Conservation (phyloP, 2,329 filamentous ascomycete genomes). For the Scytalidium lignicola region DNA sequence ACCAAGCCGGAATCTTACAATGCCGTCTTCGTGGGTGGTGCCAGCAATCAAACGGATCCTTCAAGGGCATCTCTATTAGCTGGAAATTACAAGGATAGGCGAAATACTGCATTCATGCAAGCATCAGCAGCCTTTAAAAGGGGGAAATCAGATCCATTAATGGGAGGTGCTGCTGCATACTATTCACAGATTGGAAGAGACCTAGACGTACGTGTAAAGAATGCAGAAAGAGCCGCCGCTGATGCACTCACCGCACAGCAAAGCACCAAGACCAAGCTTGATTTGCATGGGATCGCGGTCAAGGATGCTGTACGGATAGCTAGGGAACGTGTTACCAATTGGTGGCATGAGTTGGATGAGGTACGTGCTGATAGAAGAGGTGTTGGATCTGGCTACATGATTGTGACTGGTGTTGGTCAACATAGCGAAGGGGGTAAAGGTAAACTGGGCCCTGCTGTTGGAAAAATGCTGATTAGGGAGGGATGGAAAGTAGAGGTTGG, state of each 20-base stretch:
- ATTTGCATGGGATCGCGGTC: constrained; percentile 81
- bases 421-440: constrained; percentile 76
- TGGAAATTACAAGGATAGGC: constrained; percentile 5
- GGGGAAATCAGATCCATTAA: constrained; percentile 65
- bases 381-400: constrained; percentile 52
- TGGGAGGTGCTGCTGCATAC: constrained; percentile 69
- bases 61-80: background rate
- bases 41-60: background rate
- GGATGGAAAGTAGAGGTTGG: constrained; percentile 78
- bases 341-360: constrained; percentile 73
- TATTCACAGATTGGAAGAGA: constrained; percentile 69
- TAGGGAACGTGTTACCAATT: constrained; percentile 57
- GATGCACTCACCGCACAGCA: constrained; percentile 65
- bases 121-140: constrained; percentile 53
- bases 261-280: constrained; percentile 56
- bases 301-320: constrained; percentile 77
- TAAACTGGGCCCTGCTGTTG: constrained; percentile 74
- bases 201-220: constrained; percentile 50
- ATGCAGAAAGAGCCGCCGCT: constrained; percentile 60
- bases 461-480: constrained; percentile 65
- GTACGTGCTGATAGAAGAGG: constrained; percentile 23
- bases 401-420: constrained; percentile 76
- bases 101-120: constrained; percentile 44
- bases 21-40: constrained; percentile 1
- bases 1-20: constrained; percentile 5